Conservation (phyloP, 140 eudicot species). For the Anethum foeniculum region DNA sequence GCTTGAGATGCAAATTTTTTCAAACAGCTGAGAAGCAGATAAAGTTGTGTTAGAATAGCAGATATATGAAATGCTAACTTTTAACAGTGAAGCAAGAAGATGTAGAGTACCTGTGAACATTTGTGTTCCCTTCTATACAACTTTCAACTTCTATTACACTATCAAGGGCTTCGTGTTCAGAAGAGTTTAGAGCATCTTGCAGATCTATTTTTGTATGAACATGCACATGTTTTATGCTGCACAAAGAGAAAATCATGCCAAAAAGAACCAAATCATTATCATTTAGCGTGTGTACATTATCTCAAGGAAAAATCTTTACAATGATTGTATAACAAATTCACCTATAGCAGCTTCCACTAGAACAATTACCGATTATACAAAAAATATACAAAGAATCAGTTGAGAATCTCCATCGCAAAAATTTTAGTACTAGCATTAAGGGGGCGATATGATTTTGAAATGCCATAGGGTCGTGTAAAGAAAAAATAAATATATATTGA, state of each 20-base stretch:
- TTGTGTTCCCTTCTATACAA: slow-evolving; percentile 62
- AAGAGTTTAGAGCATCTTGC: slow-evolving; percentile 45
- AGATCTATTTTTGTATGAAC: slow-evolving; percentile 63
- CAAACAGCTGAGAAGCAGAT: slow-evolving; percentile 36
- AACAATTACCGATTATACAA: not conserved
- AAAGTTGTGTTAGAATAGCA: slow-evolving; percentile 19
- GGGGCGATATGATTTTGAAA: not conserved
- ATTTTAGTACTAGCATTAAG: not conserved
- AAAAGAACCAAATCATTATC: slow-evolving; percentile 8
- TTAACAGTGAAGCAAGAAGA: not conserved
- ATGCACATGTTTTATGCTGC: slow-evolving; percentile 77
- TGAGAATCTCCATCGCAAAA: not conserved
- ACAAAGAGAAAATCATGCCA: not conserved
- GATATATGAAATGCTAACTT: not conserved
- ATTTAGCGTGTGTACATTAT: not conserved
- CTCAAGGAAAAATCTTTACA: not conserved
- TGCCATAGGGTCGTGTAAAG: not conserved
- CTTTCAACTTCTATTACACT: slow-evolving; percentile 87
- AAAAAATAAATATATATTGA: not conserved
- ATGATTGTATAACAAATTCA: not conserved
- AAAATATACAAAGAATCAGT: not conserved
- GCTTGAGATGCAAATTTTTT: slow-evolving; percentile 56
- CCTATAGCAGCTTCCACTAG: not conserved
- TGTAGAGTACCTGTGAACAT: slow-evolving; percentile 52
- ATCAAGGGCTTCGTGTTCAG: slow-evolving; percentile 62